Conservation (phyloP, 768 basidiomycete genomes). For the Pulveroboletus frians region DNA sequence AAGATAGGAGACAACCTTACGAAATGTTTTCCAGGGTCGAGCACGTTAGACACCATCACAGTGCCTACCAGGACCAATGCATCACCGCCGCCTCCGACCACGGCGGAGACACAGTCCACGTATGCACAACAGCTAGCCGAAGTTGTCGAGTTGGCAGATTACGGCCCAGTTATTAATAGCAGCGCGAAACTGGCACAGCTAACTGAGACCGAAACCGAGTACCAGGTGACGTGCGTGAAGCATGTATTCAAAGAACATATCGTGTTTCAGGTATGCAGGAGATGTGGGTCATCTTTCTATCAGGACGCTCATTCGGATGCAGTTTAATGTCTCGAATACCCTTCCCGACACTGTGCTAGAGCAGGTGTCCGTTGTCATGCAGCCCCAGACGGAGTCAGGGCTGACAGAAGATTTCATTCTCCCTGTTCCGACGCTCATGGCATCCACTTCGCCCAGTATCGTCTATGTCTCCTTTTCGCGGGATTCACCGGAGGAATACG, state of each 20-base stretch:
- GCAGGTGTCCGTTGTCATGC: conserved; percentile 91
- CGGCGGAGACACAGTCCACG: conserved; percentile 82
- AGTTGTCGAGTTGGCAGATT: conserved; percentile 79
- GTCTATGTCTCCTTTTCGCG: conserved; percentile 95
- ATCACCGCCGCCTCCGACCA: conserved; percentile 69
- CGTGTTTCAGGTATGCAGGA: conserved; percentile 82
- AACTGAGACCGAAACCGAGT: conserved; percentile 97
- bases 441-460: conserved; percentile 71
- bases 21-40: conserved; percentile 55
- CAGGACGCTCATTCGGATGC: conserved; percentile 6
- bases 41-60: conserved; percentile 78
- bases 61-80: conserved; percentile 58
- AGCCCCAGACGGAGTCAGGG: conserved; percentile 65
- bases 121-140: conserved; percentile 83
- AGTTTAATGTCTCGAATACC: conserved; percentile 99
- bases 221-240: conserved; percentile 94
- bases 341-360: conserved; percentile 93
- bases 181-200: conserved; percentile 72
- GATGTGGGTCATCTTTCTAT: not conserved
- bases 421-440: conserved; percentile 63
- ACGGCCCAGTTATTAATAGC: conserved; percentile 87
- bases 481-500: conserved; percentile 69
- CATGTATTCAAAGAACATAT: conserved; percentile 94
- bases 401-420: conserved; percentile 95
- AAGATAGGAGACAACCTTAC: conserved; percentile 10